Conservation (phyloP, 2,329 filamentous ascomycete species). For the Fusarium acutatum region DNA sequence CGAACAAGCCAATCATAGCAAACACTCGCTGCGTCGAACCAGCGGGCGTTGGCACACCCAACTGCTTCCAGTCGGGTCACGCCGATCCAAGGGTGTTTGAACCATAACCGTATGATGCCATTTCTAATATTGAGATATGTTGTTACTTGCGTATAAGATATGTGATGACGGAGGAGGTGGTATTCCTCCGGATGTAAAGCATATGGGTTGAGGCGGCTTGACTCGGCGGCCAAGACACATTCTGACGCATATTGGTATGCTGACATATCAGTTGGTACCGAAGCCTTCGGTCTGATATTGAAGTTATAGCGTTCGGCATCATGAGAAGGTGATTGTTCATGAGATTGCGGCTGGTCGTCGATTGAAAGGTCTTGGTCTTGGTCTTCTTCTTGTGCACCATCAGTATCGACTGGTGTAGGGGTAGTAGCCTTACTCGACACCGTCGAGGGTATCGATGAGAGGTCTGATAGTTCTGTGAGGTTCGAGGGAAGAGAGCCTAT, state of each 20-base stretch:
- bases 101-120: constrained; percentile 90
- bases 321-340: constrained; percentile 40
- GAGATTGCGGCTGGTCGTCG: constrained; percentile 25
- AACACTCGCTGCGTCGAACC: constrained; percentile 87
- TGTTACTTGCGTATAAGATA: constrained; percentile 90
- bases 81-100: constrained; percentile 81
- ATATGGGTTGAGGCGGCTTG: constrained; percentile 89
- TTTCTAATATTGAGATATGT: constrained; percentile 97
- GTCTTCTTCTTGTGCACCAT: constrained; percentile 35
- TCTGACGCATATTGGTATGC: constrained; percentile 86
- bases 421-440: constrained; percentile 72
- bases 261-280: constrained; percentile 80
- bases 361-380: constrained; percentile 28
- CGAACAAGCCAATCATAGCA: constrained; percentile 93
- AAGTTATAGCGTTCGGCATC: constrained; percentile 53
- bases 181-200: constrained; percentile 88
- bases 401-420: constrained; percentile 64
- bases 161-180: constrained; percentile 77
- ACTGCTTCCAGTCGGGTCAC: constrained; percentile 87
- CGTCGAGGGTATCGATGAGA: constrained; percentile 63
- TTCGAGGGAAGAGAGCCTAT: constrained; percentile 58
- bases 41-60: constrained; percentile 87
- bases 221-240: constrained; percentile 88
- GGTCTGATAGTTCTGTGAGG: constrained; percentile 63
- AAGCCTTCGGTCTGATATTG: constrained; percentile 78